A percentile compares a stretch with the other conserved stretches of the same genome.
phyloP scores from a whole-genome alignment of 345 rosid genomes.

The Lumnitzera racemosa region DNA sequence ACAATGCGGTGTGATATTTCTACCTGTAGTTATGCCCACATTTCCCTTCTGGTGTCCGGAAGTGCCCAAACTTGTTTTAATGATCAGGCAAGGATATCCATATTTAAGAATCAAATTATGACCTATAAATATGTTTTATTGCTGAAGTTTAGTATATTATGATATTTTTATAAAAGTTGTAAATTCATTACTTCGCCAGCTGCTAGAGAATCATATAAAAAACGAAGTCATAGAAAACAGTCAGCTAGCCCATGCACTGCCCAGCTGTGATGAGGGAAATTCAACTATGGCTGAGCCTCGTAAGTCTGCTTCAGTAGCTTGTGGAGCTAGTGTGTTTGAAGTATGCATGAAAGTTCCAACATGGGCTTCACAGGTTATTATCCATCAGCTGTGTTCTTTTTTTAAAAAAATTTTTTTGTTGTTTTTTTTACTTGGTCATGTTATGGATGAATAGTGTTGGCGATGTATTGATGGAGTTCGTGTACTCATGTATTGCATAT shows the following conservation, averaged over 20 bases:
- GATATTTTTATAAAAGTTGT: background rate
- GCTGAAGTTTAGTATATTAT: background rate
- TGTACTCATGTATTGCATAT: too few species aligned
- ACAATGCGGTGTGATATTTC: constrained; percentile 98
- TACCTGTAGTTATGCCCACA: constrained; percentile 82
- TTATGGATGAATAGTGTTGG: too few species aligned
- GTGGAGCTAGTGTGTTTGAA: constrained; percentile 94
- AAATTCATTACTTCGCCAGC: constrained; percentile 36
- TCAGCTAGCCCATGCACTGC: constrained; percentile 65
- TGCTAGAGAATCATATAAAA: constrained; percentile 93
- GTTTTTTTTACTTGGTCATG: background rate
- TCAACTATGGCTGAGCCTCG: constrained; percentile 61
- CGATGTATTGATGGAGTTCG: too few species aligned
- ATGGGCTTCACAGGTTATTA: constrained; percentile 93
- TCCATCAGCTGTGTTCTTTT: background rate
- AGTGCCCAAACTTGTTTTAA: constrained; percentile 97
- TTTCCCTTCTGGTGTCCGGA: constrained; percentile 92
- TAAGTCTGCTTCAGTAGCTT: constrained; percentile 84
- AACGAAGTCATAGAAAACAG: constrained; percentile 76
- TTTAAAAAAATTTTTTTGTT: background rate
- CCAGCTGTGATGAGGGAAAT: constrained; percentile 47
- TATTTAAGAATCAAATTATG: background rate
- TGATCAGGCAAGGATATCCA: constrained; percentile 69
- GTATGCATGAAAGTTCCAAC: constrained; percentile 87
- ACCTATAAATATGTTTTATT: background rate